Evolutionary conservation across 495 filamentous ascomycete species (phyloP), one percentile per base, ranked within the genome.

Genomic region (Apiosordaria backusii): DNA sequence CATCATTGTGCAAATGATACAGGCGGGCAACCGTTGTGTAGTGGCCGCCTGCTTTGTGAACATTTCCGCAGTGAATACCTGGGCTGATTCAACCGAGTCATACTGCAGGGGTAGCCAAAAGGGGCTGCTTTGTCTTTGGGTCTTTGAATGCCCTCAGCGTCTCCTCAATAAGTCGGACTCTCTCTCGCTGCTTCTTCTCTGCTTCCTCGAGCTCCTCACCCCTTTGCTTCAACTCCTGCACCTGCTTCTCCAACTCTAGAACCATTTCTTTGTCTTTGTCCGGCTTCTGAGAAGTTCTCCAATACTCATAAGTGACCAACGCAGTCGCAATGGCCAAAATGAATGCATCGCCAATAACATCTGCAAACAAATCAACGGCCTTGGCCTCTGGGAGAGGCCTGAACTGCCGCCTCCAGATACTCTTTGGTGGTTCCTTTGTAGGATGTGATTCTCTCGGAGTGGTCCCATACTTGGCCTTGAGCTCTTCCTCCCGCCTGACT

Each of bases 311-410:
- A 1, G 96, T 74, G 52, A 99, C 89, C 70, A 98, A 75, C 0
- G 82, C 84, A 15, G 88, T 87, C 2, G 90, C 96, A 16, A 98
- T 92, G 4, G 86, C 62, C 63, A 98, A 90, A 29, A 99, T 86
- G 74, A 99, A 99, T 1, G 85, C 80, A 71, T 99, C 95, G 53
- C 92, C 92, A 60, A 96, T 89, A 61, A 99, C 97, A 65, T 96
- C 96, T 10, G 95, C 96, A 25, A 97, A 96, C 6, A 93, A 85
- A 74, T 99, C 95, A 26, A 99, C 96, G 4, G 95, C 95, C 73
- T 98, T 97, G 16, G 86, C 85, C 71, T 99, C 96, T 35, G 91
- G 89, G 1, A 99, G 81, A 1, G 96, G 89, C 62, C 94, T 65
- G 62, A 82, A 86, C 67, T 78, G 81, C 54, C 81, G 77, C 68